These are phyloP conservation scores for Aegle marmelos DNA, from an alignment of 345 rosid genomes.

Conservation along the genomic window DNA sequence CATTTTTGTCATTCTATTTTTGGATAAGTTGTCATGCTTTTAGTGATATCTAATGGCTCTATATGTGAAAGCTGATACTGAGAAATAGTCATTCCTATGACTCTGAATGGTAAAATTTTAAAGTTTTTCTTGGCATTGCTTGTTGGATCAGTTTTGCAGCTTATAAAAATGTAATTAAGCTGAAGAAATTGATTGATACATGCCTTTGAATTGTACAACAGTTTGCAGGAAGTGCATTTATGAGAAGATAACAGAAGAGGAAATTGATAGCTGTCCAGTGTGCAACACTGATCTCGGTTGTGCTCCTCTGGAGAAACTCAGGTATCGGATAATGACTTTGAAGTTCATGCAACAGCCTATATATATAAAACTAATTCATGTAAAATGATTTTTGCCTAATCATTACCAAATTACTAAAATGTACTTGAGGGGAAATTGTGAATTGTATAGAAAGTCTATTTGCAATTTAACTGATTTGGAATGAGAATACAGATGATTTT, in stretches of 20 bases:
- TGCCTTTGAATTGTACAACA: conserved; percentile 16
- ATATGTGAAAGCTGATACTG: neutral
- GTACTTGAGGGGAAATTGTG: neutral
- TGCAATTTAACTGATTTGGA: neutral
- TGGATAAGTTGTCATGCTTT: neutral
- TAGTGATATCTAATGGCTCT: neutral
- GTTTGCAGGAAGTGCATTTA: conserved; percentile 56
- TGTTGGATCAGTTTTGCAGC: neutral
- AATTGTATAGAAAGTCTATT: neutral
- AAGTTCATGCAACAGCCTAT: neutral
- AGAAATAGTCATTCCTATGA: neutral
- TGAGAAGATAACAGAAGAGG: conserved; percentile 31
- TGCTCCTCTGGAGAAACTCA: conserved; percentile 46
- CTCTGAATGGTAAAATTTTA: neutral
- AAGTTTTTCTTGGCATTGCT: neutral
- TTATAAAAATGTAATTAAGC: neutral
- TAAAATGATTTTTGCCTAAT: neutral
- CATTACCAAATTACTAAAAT: neutral
- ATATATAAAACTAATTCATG: neutral
- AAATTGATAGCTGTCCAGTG: conserved; percentile 35
- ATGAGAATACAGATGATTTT: neutral
- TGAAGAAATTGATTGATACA: conserved; percentile 4
- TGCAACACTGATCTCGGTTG: conserved; percentile 41
- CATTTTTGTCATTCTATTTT: neutral
- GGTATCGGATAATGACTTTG: conserved; percentile 25